Conservation (phyloP, 2,329 filamentous ascomycete genomes). For the Parafenestella ontariensis region DNA sequence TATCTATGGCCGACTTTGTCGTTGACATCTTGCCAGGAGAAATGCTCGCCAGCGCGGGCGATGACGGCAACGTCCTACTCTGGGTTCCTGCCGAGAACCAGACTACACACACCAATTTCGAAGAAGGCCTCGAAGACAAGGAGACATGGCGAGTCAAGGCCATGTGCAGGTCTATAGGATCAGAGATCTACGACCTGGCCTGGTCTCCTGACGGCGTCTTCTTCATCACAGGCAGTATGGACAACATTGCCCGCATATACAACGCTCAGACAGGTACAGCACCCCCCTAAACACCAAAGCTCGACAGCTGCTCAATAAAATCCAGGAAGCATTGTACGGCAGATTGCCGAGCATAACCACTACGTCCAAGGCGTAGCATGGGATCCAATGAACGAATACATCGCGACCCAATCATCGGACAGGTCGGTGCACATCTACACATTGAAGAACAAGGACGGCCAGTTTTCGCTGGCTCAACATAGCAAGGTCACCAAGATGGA, state of each 20-base stretch:
- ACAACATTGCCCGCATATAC: conserved; percentile 97
- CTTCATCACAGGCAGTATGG: conserved; percentile 99
- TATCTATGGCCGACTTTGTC: too few relatives aligned
- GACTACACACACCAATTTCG: conserved; percentile 72
- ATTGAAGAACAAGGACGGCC: conserved; percentile 93
- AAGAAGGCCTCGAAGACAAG: conserved; percentile 88
- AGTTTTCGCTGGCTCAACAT: conserved; percentile 82
- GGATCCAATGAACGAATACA: conserved; percentile 98
- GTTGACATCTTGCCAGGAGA: conserved; percentile 69
- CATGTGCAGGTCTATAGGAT: conserved; percentile 94
- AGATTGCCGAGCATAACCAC: conserved; percentile 96
- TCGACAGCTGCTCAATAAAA: conserved; percentile 21
- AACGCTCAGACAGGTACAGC: conserved; percentile 83
- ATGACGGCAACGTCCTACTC: conserved; percentile 95
- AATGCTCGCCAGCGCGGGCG: conserved; percentile 90
- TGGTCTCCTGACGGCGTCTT: conserved; percentile 98
- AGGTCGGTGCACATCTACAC: conserved; percentile 98
- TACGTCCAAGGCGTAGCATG: conserved; percentile 98
- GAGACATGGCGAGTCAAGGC: conserved; percentile 97
- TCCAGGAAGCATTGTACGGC: conserved; percentile 66
- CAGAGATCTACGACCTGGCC: conserved; percentile 96
- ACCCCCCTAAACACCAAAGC: conserved; percentile 11
- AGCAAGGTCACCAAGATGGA: conserved; percentile 90
- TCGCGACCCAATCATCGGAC: conserved; percentile 97
- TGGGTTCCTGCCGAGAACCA: conserved; percentile 89